These are phyloP conservation scores for Yamadazyma mexicana DNA, from an alignment of 1,139 yeast species.

Conservation along the genomic window DNA sequence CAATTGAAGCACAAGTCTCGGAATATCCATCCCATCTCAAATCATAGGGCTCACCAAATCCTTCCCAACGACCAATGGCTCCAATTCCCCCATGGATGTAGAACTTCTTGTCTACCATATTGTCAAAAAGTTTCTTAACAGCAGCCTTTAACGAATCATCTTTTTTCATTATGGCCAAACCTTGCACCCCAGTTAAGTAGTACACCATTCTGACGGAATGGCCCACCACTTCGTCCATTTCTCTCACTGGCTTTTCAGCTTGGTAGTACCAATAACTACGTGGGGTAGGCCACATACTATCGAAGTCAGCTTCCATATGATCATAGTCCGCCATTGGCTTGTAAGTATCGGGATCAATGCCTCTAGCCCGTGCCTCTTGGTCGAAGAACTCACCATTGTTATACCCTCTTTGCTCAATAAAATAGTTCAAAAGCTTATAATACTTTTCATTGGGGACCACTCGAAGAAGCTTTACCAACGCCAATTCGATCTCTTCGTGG, in stretches of 20 bases:
- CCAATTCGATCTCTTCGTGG: conserved; percentile 24
- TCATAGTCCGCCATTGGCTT: conserved; percentile 11
- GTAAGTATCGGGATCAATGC: conserved; percentile 16
- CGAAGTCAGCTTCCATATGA: conserved; percentile 9
- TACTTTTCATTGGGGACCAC: conserved; percentile 16
- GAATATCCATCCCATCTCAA: conserved; percentile 21
- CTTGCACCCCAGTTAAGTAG: conserved; percentile 19
- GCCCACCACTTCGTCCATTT: conserved; percentile 16
- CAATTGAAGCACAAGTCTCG: conserved; percentile 24
- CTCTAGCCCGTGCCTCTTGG: conserved; percentile 16
- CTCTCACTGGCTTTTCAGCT: conserved; percentile 16
- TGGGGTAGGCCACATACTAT: conserved; percentile 16
- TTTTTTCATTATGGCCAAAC: conserved; percentile 14
- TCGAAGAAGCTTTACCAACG: conserved; percentile 18
- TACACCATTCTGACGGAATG: conserved; percentile 19
- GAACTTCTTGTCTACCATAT: conserved; percentile 21
- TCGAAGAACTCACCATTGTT: conserved; percentile 19
- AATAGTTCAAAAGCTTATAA: conserved; percentile 18
- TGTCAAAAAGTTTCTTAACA: conserved; percentile 17
- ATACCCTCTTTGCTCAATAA: conserved; percentile 21
- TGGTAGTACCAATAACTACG: conserved; percentile 21
- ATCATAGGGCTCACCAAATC: conserved; percentile 21
- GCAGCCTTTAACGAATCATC: conserved; percentile 15
- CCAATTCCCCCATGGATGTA: conserved; percentile 25
- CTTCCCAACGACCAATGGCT: conserved; percentile 20